Base-by-base conservation (phyloP, 331 rosid species). In the Ulmus americana region DNA sequence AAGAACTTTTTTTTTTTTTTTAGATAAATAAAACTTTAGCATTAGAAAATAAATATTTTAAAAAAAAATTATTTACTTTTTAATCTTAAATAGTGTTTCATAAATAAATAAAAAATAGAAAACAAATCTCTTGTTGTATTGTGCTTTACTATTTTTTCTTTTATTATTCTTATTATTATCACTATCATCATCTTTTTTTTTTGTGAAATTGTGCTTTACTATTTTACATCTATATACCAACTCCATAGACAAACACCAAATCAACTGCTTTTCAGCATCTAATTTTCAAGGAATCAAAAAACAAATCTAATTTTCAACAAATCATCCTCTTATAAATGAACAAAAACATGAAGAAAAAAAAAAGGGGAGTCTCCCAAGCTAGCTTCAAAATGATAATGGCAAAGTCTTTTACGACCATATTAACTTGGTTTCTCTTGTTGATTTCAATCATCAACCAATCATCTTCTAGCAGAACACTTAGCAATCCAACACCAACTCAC, bases 381-480 rank as follows among this genome's bases (percentile, higher is more conserved):
- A 55, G 20, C 38, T 14, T 55, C 60, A 41, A 15, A 54, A 49
- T 35, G 14, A 73, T 70, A 72, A 90, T 85, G 97, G 65, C 76
- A 48, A 80, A 65, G 14, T 66, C 58, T 45, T 78, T 73, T 61
- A 62, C 65, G 57, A 7, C 81, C 65, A 56, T 70, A 54, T n/a
- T 51, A 8, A 28, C 57, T 57, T 47, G 52, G 59, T 60, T 76
- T 65, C 65, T 83, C 49, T 43, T 60, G 8, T 61, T 77, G 55
- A 20, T 63, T 55, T 2, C 6, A 13, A 58, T 77, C 64, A 40
- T 67, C 52, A 63, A 44, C 62, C 65, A 70, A 1, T 59, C 68
- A 53, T 75, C 71, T n/a, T 80, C 83, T 3, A 74, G 86, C 40
- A 39, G 95, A 75, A 82, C 82, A 40, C 79, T 87, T 7, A 71